Evolutionary conservation across 2,329 filamentous ascomycete genomes (phyloP), one percentile per base, ranked within the genome.

Genomic region (Chaetomium sp.): DNA sequence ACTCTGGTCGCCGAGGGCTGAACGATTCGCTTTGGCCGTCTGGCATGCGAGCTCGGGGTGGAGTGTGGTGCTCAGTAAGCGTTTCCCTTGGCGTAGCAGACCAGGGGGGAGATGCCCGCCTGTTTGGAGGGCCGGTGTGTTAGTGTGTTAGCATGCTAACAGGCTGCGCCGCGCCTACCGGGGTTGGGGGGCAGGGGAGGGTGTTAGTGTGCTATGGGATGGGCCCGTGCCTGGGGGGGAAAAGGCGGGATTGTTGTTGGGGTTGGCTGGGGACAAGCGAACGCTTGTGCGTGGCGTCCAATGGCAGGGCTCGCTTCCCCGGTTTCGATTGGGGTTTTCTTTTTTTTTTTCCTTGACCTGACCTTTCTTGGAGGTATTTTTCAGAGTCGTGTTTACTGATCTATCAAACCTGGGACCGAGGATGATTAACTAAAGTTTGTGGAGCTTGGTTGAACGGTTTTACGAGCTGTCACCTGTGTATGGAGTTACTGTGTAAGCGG

Each of bases 391-490:
- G 33, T 23, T 27, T 38, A 27, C 5, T 31, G 54, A 56, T 29
- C 53, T 12, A n/a, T n/a, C n/a, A n/a, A n/a, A 19, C 53, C 29
- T 8, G 49, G 12, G 23, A 16, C 19, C 19, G 16, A 54, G 29
- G 19, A 42, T 47, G 19, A 47, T 54, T 12, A 19, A 47, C 33
- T 12, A 19, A n/a, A 10, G 51, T 8, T 29, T 54, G 27, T 27
- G 49, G 49, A 51, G 49, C 49, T 51, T 27, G 23, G 21, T 13
- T 47, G n/a, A 47, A 47, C 45, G 45, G 45, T n/a, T 47, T 47
- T 47, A 42, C 45, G 45, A 47, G 45, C 21, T n/a, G 42, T 42
- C 4, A 33, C 8, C 31, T 33, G 31, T 16, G 27, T 29, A 3
- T 29, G 27, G n/a, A 38, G 35, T 38, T 42, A 42, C 38, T 42